A percentile compares a stretch with the other conserved stretches of the same genome.
phyloP scores from a whole-genome alignment of 2,329 filamentous ascomycete species.

The Ophiostoma populinum region DNA sequence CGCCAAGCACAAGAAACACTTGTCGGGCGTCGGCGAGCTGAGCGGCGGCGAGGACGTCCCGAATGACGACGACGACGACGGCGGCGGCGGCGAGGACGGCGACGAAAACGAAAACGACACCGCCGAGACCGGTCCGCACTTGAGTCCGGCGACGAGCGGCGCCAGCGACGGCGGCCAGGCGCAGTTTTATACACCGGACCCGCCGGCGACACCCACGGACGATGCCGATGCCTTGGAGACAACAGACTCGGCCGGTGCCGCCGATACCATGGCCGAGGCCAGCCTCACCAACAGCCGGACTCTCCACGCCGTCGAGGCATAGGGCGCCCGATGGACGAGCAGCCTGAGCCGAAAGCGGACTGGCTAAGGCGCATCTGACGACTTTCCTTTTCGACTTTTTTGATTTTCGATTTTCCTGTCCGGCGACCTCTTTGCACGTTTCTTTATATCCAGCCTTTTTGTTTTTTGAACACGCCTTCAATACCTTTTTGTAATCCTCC shows the following conservation, averaged over 20 bases:
- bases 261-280: neutral
- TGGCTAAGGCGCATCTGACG: too few species aligned
- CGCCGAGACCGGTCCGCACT: slow-evolving; percentile 13
- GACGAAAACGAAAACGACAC: slow-evolving; percentile 13
- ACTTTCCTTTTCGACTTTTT: too few species aligned
- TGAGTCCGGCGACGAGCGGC: slow-evolving; percentile 3
- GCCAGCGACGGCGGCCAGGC: slow-evolving; percentile 14
- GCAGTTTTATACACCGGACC: slow-evolving; percentile 25
- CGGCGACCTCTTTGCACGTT: too few species aligned
- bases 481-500: too few species aligned
- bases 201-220: slow-evolving; percentile 17
- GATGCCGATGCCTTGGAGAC: too few species aligned
- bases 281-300: neutral
- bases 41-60: slow-evolving; percentile 5
- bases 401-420: too few species aligned
- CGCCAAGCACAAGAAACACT: slow-evolving; percentile 8
- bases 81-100: slow-evolving; percentile 11
- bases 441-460: too few species aligned
- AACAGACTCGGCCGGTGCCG: too few species aligned
- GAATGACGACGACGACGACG: slow-evolving; percentile 2
- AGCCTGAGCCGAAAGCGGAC: too few species aligned
- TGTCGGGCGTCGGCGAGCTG: slow-evolving; percentile 7
- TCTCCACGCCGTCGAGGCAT: slow-evolving; percentile 5
- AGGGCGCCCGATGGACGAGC: neutral
- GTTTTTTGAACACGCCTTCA: too few species aligned